Percentiles rank a stretch among this genome's conserved stretches.
Evolutionary conservation across 345 rosid genomes (phyloP).

Genomic region (Sisymbrium altissimum): DNA sequence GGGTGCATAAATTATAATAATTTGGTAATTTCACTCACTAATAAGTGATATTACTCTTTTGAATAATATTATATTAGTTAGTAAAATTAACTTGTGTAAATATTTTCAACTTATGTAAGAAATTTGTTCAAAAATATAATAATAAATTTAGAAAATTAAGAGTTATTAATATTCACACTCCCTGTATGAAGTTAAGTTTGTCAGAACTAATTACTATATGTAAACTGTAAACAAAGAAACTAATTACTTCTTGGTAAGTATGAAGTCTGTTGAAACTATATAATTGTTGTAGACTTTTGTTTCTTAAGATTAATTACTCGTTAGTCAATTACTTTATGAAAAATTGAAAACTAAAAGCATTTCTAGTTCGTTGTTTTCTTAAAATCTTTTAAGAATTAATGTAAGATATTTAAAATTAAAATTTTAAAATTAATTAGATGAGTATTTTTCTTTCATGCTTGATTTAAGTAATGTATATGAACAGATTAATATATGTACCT

Average conservation of each 20-base stretch:
- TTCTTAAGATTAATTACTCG: neutral
- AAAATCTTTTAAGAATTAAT: neutral
- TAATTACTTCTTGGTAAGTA: neutral
- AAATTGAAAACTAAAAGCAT: neutral
- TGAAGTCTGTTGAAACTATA: too few species aligned
- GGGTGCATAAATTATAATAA: too few species aligned
- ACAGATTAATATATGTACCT: neutral
- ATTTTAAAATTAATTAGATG: neutral
- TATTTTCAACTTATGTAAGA: neutral
- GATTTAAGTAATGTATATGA: neutral
- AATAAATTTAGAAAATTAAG: too few species aligned
- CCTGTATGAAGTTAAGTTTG: neutral
- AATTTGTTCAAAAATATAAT: too few species aligned
- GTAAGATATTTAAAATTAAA: neutral
- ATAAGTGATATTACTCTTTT: neutral
- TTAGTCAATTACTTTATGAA: neutral
- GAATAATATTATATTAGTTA: neutral
- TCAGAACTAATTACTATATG: too few species aligned
- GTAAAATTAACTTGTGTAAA: neutral
- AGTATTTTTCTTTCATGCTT: neutral
- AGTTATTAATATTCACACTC: too few species aligned
- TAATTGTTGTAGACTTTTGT: neutral
- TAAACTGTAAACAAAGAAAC: neutral
- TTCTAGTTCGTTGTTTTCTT: neutral
- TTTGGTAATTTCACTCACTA: too few species aligned